A percentile compares a stretch with the other conserved stretches of the same genome.
Evolutionary conservation across 208 protist species (phyloP).

Genomic region (Acanthamoeba castellanii): DNA sequence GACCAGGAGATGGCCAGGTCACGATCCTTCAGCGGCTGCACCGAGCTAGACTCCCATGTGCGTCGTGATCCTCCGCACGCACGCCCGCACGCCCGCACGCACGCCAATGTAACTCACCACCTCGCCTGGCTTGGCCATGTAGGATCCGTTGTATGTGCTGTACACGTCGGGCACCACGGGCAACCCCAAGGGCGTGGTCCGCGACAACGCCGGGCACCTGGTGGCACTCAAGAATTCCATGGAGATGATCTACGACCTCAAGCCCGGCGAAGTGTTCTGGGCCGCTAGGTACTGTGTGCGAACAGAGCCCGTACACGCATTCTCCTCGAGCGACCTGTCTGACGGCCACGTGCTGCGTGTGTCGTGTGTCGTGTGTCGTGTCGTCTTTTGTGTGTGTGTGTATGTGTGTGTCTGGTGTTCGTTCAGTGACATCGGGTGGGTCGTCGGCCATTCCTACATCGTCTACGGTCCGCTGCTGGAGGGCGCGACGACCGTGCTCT

Average conservation of each 20-base stretch:
- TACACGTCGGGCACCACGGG: constrained; percentile 89
- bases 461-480: constrained; percentile 82
- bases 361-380: not conserved
- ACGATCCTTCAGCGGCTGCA: not conserved
- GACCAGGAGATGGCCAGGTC: not conserved
- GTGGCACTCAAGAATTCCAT: constrained; percentile 51
- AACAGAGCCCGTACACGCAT: not conserved
- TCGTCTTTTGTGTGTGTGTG: too few species aligned
- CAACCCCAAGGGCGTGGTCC: constrained; percentile 85
- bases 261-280: constrained; percentile 43
- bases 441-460: constrained; percentile 85
- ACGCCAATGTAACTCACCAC: not conserved
- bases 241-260: not conserved
- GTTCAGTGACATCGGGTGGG: constrained; percentile 77
- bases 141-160: constrained; percentile 62
- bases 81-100: too few species aligned
- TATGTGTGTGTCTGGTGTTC: not conserved
- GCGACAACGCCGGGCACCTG: constrained; percentile 11
- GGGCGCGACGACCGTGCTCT: constrained; percentile 80
- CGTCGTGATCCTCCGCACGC: not conserved
- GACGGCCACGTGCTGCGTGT: too few species aligned
- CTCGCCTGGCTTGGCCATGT: not conserved
- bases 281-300: not conserved
- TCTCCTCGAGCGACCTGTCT: too few species aligned
- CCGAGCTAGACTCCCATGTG: not conserved